These are phyloP conservation scores for Solanum aculeatissimum DNA, from an alignment of 305 asterid species.

Conservation along the genomic window DNA sequence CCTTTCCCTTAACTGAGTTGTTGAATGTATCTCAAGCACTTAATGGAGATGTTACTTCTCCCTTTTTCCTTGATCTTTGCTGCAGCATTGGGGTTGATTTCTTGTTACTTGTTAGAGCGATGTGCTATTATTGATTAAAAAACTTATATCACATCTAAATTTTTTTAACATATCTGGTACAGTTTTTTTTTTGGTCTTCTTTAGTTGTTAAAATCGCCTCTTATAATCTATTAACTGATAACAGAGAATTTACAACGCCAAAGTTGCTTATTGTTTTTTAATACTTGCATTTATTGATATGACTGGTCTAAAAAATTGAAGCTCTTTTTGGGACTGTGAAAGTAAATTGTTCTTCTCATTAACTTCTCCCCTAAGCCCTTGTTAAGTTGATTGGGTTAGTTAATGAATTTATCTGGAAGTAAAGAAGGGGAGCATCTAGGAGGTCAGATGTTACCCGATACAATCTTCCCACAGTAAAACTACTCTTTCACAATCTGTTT, in stretches of 20 bases:
- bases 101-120: background rate
- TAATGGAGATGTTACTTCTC: background rate
- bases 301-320: background rate
- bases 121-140: background rate
- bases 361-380: background rate
- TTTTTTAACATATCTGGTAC: background rate
- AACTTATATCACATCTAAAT: background rate
- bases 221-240: background rate
- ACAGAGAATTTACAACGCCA: background rate
- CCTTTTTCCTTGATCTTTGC: background rate
- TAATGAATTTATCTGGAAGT: slow-evolving; percentile 37
- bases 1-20: background rate
- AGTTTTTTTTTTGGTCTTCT: background rate
- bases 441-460: slow-evolving; percentile 60
- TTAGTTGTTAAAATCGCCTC: background rate
- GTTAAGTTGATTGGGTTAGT: background rate
- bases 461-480: slow-evolving; percentile 65
- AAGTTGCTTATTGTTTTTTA: background rate
- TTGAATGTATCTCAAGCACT: background rate
- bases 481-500: slow-evolving; percentile 25
- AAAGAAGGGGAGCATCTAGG: slow-evolving; percentile 69
- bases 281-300: background rate
- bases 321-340: background rate
- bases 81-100: background rate
- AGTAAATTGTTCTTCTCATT: background rate